Conservation (phyloP, 2,329 filamentous ascomycete genomes). For the Pestalotiopsis sp. region DNA sequence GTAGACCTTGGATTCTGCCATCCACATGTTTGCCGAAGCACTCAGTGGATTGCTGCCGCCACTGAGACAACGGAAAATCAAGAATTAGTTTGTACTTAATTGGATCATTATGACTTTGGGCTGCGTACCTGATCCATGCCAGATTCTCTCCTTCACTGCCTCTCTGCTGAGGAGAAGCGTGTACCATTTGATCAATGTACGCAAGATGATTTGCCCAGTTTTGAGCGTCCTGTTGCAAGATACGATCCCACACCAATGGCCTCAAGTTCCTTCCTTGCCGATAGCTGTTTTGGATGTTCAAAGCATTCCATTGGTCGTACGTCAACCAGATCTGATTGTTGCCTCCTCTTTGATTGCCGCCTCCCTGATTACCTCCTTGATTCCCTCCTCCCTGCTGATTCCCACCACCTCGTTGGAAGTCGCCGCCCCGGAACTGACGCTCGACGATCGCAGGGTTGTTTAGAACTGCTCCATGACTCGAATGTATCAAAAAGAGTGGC, state of each 20-base stretch:
- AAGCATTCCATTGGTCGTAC: neutral
- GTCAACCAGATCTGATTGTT: neutral
- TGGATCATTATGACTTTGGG: neutral
- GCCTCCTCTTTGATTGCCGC: neutral
- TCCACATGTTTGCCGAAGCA: neutral
- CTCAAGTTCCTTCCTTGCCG: constrained; percentile 1
- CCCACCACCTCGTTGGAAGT: neutral
- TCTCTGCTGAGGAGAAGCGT: neutral
- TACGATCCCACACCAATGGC: neutral
- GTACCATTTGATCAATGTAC: constrained; percentile 1
- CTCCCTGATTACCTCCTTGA: neutral
- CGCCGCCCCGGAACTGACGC: neutral
- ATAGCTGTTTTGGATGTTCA: neutral
- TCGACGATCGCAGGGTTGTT: neutral
- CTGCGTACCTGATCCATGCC: constrained; percentile 1
- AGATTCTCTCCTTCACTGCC: constrained; percentile 5
- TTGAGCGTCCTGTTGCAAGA: constrained; percentile 1
- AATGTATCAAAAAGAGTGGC: neutral
- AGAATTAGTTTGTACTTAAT: neutral
- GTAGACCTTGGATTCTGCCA: neutral
- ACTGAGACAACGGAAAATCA: neutral
- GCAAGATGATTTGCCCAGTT: constrained; percentile 4
- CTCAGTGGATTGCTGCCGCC: neutral
- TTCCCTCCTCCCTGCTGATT: neutral
- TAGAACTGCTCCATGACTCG: neutral